Base-by-base conservation (phyloP, 2,329 filamentous ascomycete species). In the Trichoderma hamatum region DNA sequence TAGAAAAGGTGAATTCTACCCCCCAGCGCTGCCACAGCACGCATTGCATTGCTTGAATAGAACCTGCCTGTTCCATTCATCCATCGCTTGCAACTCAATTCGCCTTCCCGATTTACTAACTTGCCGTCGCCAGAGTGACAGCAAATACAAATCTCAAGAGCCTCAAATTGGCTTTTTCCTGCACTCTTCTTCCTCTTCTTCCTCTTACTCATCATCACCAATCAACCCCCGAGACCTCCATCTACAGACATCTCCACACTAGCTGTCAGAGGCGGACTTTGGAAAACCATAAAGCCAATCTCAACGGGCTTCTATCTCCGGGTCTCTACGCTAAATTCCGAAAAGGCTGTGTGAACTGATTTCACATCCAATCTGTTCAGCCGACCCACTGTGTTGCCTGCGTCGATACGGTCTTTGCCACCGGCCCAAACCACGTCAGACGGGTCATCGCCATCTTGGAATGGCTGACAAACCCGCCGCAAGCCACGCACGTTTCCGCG, bases 391-490 rank as follows among this genome's bases (percentile, higher is more conserved):
- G 58, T 69, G 66, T 49, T 70, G 67, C 66, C 66, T 69, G 61
- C 66, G 36, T 70, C 65, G 32, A 43, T 28, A 26, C 54, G 55
- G 49, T 34, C 69, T 69, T 70, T 65, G 69, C 69, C 69, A 70
- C 69, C 69, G n/a, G 11, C 62, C 46, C 24, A 58, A 43, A 61
- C 52, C 66, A 68, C 66, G 66, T 68, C 67, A 69, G 60, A 62
- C 69, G 32, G 73, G 70, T 72, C 74, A 72, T 70, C 70, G 70
- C 72, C 61, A 69, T 70, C 69, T 69, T 56, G 67, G 56, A 59
- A 74, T 75, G 76, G 78, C 78, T 80, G 78, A 80, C 78, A 80
- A 80, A 80, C 77, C 77, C 72, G 61, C 70, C 51, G 62, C 70
- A 65, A 71, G 70, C 70, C 68, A 68, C 66, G 71, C 71, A 51